Percentiles rank a stretch among this genome's conserved stretches.
phyloP scores from a whole-genome alignment of 768 basidiomycete species.

The Mycena rebaudengoi region DNA sequence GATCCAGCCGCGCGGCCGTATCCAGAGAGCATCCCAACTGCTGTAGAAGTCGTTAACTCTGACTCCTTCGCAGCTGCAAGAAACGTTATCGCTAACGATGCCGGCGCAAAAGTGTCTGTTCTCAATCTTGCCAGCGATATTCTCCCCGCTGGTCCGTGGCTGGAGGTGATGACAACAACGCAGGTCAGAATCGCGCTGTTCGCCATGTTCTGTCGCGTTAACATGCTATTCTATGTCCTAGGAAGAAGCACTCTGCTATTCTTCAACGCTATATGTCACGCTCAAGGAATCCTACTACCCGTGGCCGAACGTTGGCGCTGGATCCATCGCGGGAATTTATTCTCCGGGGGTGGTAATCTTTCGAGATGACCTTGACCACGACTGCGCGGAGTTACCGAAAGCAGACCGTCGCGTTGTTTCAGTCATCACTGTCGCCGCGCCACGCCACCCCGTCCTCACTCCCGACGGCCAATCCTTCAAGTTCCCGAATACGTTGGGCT shows the following conservation, averaged over 20 bases:
- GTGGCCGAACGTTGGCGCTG: background rate
- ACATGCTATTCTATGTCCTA: too few species aligned
- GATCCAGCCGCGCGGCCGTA: conserved; percentile 20
- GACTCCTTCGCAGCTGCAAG: conserved; percentile 48
- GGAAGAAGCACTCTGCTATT: background rate
- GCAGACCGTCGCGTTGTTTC: conserved; percentile 48
- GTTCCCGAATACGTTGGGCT: conserved; percentile 38
- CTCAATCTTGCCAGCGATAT: conserved; percentile 51
- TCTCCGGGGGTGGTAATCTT: background rate
- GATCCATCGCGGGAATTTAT: background rate
- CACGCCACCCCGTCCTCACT: conserved; percentile 41
- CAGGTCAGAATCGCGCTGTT: too few species aligned
- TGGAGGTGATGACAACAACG: background rate
- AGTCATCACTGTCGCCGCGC: conserved; percentile 57
- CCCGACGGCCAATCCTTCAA: conserved; percentile 31
- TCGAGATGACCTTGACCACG: conserved; percentile 5
- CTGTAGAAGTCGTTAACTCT: conserved; percentile 39
- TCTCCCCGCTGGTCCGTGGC: background rate
- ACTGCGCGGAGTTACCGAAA: conserved; percentile 32
- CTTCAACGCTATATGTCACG: too few species aligned
- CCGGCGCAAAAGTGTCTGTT: conserved; percentile 41
- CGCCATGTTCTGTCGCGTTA: too few species aligned
- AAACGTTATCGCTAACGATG: conserved; percentile 32
- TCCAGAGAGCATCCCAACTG: conserved; percentile 13
- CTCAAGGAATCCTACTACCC: background rate